phyloP scores from a whole-genome alignment of 192 early-diverging fungal genomes.

The Funneliformis mosseae region DNA sequence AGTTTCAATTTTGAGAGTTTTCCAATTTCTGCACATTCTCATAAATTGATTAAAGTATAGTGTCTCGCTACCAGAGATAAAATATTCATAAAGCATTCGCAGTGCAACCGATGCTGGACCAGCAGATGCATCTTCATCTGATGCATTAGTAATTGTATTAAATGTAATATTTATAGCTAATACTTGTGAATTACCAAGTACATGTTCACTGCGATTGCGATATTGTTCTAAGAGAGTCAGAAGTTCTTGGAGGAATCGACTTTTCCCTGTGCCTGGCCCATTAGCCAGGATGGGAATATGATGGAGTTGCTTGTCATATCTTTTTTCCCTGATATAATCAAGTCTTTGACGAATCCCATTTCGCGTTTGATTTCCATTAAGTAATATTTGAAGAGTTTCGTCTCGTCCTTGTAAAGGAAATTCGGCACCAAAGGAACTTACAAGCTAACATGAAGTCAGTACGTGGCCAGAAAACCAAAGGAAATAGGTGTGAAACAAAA shows the following conservation, averaged over 20 bases:
- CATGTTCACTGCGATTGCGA: neutral
- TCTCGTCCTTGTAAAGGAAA: no score
- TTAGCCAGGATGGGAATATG: no score
- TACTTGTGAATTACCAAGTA: neutral
- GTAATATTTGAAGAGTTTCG: no score
- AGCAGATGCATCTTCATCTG: neutral
- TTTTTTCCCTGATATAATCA: no score
- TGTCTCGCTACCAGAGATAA: neutral
- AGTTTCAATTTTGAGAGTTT: neutral
- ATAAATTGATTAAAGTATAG: no score
- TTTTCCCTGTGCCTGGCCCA: conserved; percentile 22
- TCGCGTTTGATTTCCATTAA: no score
- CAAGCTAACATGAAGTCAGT: no score
- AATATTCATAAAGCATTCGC: neutral
- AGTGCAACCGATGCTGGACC: neutral
- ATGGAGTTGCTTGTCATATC: no score
- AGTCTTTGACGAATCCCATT: no score
- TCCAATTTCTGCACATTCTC: neutral
- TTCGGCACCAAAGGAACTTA: no score
- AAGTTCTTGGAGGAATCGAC: conserved; percentile 6
- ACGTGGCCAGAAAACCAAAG: no score
- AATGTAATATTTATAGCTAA: neutral
- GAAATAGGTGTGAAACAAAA: no score
- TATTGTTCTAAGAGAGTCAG: neutral
- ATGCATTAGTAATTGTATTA: neutral